phyloP scores from a whole-genome alignment of 306 rosid genomes.

The Prunus salicina region DNA sequence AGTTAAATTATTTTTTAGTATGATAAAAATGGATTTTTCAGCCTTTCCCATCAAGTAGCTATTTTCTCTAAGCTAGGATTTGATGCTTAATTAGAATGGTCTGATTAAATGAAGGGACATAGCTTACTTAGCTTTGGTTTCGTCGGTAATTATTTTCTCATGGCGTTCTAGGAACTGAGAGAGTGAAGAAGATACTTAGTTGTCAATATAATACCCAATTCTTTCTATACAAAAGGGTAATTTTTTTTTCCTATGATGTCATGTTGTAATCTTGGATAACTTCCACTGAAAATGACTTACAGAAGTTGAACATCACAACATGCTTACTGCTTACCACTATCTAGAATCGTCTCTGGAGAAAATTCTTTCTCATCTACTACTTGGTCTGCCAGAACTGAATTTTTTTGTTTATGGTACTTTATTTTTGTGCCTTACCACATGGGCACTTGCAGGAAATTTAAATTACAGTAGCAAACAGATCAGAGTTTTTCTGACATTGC shows the following conservation, averaged over 20 bases:
- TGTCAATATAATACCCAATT: not conserved
- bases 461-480: not conserved
- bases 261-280: not conserved
- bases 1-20: not conserved
- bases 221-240: not conserved
- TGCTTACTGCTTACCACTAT: not conserved
- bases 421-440: not conserved
- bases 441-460: not conserved
- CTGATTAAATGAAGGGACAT: not conserved
- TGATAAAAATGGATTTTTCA: not conserved
- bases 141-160: not conserved
- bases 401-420: not conserved
- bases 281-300: not conserved
- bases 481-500: not conserved
- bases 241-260: not conserved
- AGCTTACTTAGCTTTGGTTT: not conserved
- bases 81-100: not conserved
- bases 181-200: not conserved
- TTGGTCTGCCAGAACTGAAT: not conserved
- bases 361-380: not conserved
- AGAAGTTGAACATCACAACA: not conserved
- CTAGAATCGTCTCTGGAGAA: not conserved
- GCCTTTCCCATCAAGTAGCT: constrained; percentile 6
- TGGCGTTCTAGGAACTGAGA: not conserved
- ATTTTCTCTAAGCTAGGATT: not conserved